Conservation (phyloP, 805 yeast species). For the Candida golubevii region DNA sequence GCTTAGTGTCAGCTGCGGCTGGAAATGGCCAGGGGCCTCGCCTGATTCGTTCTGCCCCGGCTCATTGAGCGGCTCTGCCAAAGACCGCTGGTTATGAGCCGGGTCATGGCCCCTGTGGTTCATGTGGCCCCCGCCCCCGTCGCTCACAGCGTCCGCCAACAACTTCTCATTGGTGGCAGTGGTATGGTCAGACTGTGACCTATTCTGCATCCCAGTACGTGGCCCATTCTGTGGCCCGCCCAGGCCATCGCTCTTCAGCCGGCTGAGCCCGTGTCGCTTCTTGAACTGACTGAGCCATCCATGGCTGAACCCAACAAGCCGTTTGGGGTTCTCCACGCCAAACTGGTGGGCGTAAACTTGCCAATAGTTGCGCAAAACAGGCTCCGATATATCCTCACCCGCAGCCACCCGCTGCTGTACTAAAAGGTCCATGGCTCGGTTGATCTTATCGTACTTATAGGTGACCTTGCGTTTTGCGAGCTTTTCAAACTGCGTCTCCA, state of each 20-base stretch:
- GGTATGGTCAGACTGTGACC: background rate
- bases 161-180: slow-evolving; percentile 8
- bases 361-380: slow-evolving; percentile 55
- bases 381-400: slow-evolving; percentile 49
- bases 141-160: slow-evolving; percentile 4
- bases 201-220: background rate
- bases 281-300: slow-evolving; percentile 64
- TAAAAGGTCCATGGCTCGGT: slow-evolving; percentile 53
- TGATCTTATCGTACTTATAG: slow-evolving; percentile 55
- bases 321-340: slow-evolving; percentile 59
- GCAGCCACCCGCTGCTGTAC: slow-evolving; percentile 43
- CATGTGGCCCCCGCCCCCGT: too few species aligned
- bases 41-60: background rate
- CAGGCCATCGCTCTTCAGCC: slow-evolving; percentile 22
- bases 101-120: too few species aligned
- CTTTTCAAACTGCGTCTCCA: slow-evolving; percentile 26
- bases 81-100: background rate
- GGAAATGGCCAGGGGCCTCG: slow-evolving; percentile 1
- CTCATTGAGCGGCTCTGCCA: background rate
- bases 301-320: slow-evolving; percentile 51
- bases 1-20: slow-evolving; percentile 10
- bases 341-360: slow-evolving; percentile 47
- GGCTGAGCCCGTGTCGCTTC: slow-evolving; percentile 48
- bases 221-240: slow-evolving; percentile 7
- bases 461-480: slow-evolving; percentile 34